Base-by-base conservation (phyloP, 805 yeast species). In the Candida vaughaniae region DNA sequence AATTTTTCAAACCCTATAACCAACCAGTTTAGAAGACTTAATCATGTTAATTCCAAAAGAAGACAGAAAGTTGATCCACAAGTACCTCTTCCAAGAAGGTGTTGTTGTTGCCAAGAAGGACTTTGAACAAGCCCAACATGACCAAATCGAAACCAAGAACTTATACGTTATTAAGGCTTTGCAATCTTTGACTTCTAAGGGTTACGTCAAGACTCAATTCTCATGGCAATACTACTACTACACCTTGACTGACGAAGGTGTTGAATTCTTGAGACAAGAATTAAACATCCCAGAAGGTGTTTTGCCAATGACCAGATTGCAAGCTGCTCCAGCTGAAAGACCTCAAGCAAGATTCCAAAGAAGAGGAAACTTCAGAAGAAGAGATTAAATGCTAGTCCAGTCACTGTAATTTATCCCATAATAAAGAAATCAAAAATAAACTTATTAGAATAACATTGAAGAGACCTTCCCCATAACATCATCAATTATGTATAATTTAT, bases 141-240 rank as follows among this genome's bases (percentile, higher is more conserved):
- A 93, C 66, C 97, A 88, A 67, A 86, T 93, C 71, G 95, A 85
- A 77, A 85, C 96, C 81, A 91, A 78, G 80, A 93, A 93, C 95
- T 84, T 93, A 73, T 93, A 73, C 70, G 99, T 69, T 61, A 88
- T 93, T 82, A 93, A 93, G 85, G 97, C 99, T 67, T 83, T 93
- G 74, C 99, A 93, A 80, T 91, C 98, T 52, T 87, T 93, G 74
- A 88, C 95, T 68, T 93, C 99, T 51, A 88, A 85, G 76, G 99
- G 99, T 73, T 93, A 66, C 84, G 98, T 93, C 75, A 89, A 91
- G 87, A 93, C 99, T 63, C 98, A 89, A 78, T 93, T 91, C 85
- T 91, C 98, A 66, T 93, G 99, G 99, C 97, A 90, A 83, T 88
- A 88, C 83, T 93, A 93, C 80, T 93, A 93, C 95, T 93, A 93